Percentiles rank a stretch among this genome's conserved stretches.
Conservation (phyloP, 306 rosid genomes). For the Quercus alba region DNA sequence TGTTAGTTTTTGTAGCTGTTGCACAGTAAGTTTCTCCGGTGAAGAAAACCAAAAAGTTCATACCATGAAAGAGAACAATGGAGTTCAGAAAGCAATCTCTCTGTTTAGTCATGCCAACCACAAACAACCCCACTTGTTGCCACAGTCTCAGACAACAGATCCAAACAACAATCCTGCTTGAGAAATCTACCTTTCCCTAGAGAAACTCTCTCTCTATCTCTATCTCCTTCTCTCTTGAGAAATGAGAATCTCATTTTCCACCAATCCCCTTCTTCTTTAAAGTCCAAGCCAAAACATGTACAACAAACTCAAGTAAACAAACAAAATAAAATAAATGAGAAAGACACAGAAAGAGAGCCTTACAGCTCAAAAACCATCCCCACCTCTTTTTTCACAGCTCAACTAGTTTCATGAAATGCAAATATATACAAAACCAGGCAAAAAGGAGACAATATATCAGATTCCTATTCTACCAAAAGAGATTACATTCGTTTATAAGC, state of each 20-base stretch:
- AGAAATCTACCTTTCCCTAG: background rate
- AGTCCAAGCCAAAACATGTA: constrained; percentile 20
- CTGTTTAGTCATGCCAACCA: background rate
- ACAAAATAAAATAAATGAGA: constrained; percentile 14
- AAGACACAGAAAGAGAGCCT: constrained; percentile 1
- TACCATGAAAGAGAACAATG: background rate
- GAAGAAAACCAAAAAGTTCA: too few relatives aligned
- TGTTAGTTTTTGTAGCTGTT: background rate
- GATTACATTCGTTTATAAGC: background rate
- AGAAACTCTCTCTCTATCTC: background rate
- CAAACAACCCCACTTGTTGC: constrained; percentile 24
- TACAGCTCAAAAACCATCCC: constrained; percentile 27
- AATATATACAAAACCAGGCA: background rate
- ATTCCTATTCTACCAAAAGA: constrained; percentile 1
- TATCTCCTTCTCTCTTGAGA: background rate
- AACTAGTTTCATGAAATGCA: background rate
- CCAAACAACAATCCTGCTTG: background rate
- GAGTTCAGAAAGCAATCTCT: background rate
- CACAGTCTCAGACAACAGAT: constrained; percentile 11
- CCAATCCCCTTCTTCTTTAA: constrained; percentile 22
- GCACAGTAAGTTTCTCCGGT: background rate
- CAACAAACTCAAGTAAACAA: constrained; percentile 16
- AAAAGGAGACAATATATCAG: background rate
- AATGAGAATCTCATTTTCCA: constrained; percentile 22
- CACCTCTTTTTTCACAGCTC: constrained; percentile 8